A percentile compares a stretch with the other conserved stretches of the same genome.
Conservation (phyloP, 1,284 basidiomycete species). For the Golubevia pallescens region DNA sequence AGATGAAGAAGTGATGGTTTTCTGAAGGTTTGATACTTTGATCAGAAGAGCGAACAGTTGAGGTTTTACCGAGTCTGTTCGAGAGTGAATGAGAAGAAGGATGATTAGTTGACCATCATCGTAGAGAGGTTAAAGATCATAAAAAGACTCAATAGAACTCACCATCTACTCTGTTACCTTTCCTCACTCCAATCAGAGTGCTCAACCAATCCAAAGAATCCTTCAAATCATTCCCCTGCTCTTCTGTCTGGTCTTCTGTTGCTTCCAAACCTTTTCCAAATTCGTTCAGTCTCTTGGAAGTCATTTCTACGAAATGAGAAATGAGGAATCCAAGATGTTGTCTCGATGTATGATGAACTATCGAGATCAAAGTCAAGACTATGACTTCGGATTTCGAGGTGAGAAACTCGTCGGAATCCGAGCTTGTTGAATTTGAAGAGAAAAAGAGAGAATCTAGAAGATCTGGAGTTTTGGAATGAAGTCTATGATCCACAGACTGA, state of each 20-base stretch:
- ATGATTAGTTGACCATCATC: background rate
- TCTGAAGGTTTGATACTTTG: conserved; percentile 12
- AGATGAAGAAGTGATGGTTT: conserved; percentile 12
- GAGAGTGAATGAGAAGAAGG: background rate
- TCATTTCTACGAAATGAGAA: no score
- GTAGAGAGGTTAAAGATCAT: no score
- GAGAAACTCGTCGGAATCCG: no score
- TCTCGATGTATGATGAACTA: no score
- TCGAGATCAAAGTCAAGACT: no score
- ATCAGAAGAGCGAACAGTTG: conserved; percentile 35
- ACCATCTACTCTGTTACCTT: conserved; percentile 47
- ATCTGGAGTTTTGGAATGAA: conserved; percentile 32
- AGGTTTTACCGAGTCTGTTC: conserved; percentile 26
- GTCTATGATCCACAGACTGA: conserved; percentile 38
- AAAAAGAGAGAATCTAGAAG: conserved; percentile 28
- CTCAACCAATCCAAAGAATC: conserved; percentile 38
- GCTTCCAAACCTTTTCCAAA: background rate
- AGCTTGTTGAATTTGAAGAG: background rate
- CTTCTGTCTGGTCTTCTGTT: background rate
- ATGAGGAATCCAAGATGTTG: no score
- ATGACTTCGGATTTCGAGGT: no score
- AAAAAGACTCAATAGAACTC: conserved; percentile 1
- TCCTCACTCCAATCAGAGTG: conserved; percentile 42
- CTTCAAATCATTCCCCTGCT: conserved; percentile 12
- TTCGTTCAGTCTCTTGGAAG: no score